Conservation (phyloP, 345 rosid species). For the Ricinus communis region DNA sequence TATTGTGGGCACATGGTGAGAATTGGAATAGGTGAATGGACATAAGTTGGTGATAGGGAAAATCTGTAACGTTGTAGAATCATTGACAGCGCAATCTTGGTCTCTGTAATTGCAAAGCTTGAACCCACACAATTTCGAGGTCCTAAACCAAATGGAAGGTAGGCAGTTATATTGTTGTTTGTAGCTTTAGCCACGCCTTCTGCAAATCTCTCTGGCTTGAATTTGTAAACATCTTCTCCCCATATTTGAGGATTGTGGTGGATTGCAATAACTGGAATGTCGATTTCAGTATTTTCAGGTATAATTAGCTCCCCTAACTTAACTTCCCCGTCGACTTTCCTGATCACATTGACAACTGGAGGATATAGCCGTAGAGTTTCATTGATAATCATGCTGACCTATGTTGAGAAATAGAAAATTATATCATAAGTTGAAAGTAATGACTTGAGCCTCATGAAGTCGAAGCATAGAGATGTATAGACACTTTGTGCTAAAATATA, state of each 20-base stretch:
- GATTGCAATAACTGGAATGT: slow-evolving; percentile 1
- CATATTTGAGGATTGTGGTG: slow-evolving; percentile 17
- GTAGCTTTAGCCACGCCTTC: slow-evolving; percentile 25
- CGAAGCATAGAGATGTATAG: too few relatives aligned
- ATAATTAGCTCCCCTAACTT: background rate
- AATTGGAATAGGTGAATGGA: slow-evolving; percentile 14
- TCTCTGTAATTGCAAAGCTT: slow-evolving; percentile 18
- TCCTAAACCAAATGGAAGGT: slow-evolving; percentile 14
- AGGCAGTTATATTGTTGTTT: slow-evolving; percentile 11
- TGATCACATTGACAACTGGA: background rate
- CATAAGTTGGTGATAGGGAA: slow-evolving; percentile 16
- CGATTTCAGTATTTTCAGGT: background rate
- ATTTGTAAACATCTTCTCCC: slow-evolving; percentile 23
- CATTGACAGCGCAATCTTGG: slow-evolving; percentile 20
- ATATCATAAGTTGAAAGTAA: background rate
- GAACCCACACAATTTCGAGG: slow-evolving; percentile 19
- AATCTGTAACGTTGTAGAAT: slow-evolving; percentile 19
- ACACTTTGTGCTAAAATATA: too few relatives aligned
- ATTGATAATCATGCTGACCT: slow-evolving; percentile 25
- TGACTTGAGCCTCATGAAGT: too few relatives aligned
- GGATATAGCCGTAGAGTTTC: slow-evolving; percentile 21
- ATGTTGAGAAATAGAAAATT: too few relatives aligned
- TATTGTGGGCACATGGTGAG: slow-evolving; percentile 10
- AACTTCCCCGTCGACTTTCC: background rate
- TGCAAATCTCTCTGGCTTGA: slow-evolving; percentile 25